Percentiles rank a stretch among this genome's conserved stretches.
Evolutionary conservation across 108 stramenopile genomes (phyloP).

Genomic region (Nitzschia palea): DNA sequence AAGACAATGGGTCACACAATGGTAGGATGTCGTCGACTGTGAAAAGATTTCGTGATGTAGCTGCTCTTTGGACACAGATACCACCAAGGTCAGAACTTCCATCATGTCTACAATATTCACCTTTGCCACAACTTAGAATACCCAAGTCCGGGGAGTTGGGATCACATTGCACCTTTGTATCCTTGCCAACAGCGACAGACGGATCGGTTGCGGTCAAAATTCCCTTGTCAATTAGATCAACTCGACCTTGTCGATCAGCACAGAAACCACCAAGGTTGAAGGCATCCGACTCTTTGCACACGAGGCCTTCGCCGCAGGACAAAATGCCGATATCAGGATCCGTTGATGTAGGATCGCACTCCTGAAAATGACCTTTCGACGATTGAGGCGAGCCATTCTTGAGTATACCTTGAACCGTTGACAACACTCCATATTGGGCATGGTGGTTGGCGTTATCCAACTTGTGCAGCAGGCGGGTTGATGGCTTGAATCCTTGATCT

Average conservation of each 20-base stretch:
- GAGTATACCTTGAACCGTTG: background rate
- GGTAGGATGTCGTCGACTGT: too few relatives aligned
- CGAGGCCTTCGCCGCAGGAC: background rate
- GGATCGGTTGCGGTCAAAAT: too few relatives aligned
- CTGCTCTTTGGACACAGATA: background rate
- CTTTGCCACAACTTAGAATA: background rate
- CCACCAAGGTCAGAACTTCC: conserved; percentile 6
- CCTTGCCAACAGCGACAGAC: too few relatives aligned
- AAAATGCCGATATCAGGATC: conserved; percentile 7
- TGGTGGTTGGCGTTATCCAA: too few relatives aligned
- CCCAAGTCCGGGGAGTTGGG: background rate
- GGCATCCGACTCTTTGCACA: background rate
- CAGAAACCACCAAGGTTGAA: background rate
- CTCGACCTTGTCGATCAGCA: background rate
- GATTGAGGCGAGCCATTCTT: background rate
- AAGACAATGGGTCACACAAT: conserved; percentile 3
- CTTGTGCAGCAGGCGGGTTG: background rate
- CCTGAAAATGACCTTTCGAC: background rate
- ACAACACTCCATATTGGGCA: too few relatives aligned
- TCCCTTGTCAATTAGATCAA: too few relatives aligned
- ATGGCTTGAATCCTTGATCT: background rate
- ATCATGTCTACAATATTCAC: conserved; percentile 1
- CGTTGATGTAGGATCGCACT: background rate
- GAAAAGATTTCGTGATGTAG: background rate
- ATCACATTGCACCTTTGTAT: background rate